Evolutionary conservation across 192 early-diverging fungal species (phyloP).

Genomic region (Podila epicladia): DNA sequence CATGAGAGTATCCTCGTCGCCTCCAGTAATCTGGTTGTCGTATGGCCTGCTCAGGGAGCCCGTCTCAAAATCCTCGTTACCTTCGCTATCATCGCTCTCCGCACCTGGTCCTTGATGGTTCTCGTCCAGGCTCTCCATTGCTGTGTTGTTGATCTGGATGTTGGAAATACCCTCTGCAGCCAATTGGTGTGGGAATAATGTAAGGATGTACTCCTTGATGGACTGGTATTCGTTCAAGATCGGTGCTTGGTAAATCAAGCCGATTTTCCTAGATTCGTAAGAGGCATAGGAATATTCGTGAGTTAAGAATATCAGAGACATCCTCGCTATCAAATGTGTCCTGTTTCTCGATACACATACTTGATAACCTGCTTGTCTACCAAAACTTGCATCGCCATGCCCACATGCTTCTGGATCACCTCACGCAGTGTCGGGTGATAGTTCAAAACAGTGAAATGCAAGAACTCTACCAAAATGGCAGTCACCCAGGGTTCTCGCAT

Average conservation of each 20-base stretch:
- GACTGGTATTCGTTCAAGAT: slow-evolving; percentile 46
- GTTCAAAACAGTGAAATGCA: slow-evolving; percentile 66
- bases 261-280: background rate
- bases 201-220: slow-evolving; percentile 12
- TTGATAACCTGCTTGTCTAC: slow-evolving; percentile 72
- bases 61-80: slow-evolving; percentile 29
- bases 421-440: slow-evolving; percentile 63
- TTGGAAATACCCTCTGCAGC: slow-evolving; percentile 18
- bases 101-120: background rate
- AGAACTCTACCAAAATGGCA: slow-evolving; percentile 74
- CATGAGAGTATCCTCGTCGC: slow-evolving; percentile 11
- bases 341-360: slow-evolving; percentile 40
- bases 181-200: slow-evolving; percentile 22
- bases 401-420: slow-evolving; percentile 60
- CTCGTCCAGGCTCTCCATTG: slow-evolving; percentile 23
- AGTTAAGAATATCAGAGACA: too few relatives aligned
- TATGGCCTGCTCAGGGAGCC: slow-evolving; percentile 2
- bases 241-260: slow-evolving; percentile 50
- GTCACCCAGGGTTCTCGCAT: slow-evolving; percentile 73
- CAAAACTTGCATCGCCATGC: slow-evolving; percentile 64
- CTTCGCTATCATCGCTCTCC: slow-evolving; percentile 1
- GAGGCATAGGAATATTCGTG: too few relatives aligned
- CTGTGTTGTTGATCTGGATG: slow-evolving; percentile 18
- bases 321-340: too few relatives aligned
- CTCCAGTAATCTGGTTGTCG: slow-evolving; percentile 9